Conservation (phyloP, 768 basidiomycete species). For the Boletus subparvulus region DNA sequence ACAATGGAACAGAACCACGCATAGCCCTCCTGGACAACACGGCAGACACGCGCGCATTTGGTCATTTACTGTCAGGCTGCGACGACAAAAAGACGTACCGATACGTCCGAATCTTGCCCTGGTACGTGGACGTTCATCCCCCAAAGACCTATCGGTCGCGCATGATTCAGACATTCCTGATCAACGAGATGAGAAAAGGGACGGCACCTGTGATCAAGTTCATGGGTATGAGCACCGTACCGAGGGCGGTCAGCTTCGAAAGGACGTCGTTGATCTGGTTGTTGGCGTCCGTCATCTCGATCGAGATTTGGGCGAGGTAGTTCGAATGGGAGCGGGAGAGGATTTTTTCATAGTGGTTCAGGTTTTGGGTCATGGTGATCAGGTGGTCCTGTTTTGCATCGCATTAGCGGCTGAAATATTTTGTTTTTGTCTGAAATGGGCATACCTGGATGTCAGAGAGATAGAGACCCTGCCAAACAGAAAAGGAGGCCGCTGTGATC, state of each 20-base stretch:
- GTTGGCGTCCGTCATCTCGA: constrained; percentile 99
- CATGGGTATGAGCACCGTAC: constrained; percentile 97
- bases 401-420: background rate
- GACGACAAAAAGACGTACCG: constrained; percentile 29
- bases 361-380: constrained; percentile 99
- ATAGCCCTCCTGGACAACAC: constrained; percentile 41
- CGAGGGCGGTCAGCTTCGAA: constrained; percentile 93
- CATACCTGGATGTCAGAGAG: constrained; percentile 88
- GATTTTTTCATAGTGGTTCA: constrained; percentile 99
- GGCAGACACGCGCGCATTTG: too few species aligned
- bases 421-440: background rate
- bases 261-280: constrained; percentile 99
- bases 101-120: constrained; percentile 55
- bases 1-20: constrained; percentile 91
- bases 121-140: constrained; percentile 99
- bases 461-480: constrained; percentile 71
- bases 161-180: background rate
- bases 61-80: background rate
- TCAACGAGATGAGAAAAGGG: background rate
- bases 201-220: constrained; percentile 86
- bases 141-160: constrained; percentile 67
- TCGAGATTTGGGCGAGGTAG: constrained; percentile 98
- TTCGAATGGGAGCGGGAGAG: constrained; percentile 98
- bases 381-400: constrained; percentile 71
- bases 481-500: background rate